phyloP scores from a whole-genome alignment of 768 basidiomycete species.

The Tremella mesenterica region DNA sequence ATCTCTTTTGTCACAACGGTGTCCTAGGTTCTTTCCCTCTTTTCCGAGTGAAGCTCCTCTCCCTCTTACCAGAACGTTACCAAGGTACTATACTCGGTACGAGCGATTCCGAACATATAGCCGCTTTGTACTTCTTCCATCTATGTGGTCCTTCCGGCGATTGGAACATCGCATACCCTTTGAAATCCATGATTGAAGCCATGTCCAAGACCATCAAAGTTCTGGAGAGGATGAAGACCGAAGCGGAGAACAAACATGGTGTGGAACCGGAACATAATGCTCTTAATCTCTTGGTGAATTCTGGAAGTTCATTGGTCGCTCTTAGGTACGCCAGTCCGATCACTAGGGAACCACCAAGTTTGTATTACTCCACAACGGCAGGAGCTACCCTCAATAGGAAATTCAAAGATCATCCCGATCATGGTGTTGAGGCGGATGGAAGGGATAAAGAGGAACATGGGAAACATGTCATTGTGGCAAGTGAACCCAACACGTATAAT shows the following conservation, averaged over 20 bases:
- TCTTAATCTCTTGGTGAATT: conserved; percentile 41
- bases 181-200: conserved; percentile 33
- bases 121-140: conserved; percentile 42
- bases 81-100: conserved; percentile 27
- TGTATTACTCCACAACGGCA: conserved; percentile 44
- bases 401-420: conserved; percentile 44
- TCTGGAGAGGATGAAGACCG: conserved; percentile 27
- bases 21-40: conserved; percentile 10
- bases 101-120: conserved; percentile 38
- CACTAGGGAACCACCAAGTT: conserved; percentile 42
- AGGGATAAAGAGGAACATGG: conserved; percentile 38
- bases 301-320: conserved; percentile 42
- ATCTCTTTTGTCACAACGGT: conserved; percentile 17
- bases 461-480: conserved; percentile 43
- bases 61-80: conserved; percentile 2
- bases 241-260: conserved; percentile 14
- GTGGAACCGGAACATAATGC: conserved; percentile 27
- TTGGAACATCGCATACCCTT: conserved; percentile 30
- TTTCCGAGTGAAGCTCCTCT: conserved; percentile 9
- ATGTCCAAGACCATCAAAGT: conserved; percentile 21
- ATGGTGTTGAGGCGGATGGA: conserved; percentile 12
- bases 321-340: conserved; percentile 41
- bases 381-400: conserved; percentile 31
- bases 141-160: conserved; percentile 24
- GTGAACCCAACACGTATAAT: conserved; percentile 44